Base-by-base conservation (phyloP, 768 basidiomycete genomes). In the Rhodotorula diobovata region DNA sequence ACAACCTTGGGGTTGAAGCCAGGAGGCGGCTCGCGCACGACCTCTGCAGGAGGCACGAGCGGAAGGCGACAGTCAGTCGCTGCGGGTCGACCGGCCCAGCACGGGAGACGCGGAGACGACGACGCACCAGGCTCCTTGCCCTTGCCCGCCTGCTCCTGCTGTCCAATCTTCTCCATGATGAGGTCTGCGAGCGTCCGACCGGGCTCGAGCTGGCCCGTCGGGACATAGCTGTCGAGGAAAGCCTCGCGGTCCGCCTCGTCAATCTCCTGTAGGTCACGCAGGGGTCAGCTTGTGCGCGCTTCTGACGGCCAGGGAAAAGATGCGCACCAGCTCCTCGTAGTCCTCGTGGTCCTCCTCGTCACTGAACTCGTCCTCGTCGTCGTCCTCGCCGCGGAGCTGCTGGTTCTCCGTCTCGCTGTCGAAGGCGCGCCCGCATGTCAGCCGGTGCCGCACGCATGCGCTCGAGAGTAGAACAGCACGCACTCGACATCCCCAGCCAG, bases 151-250 rank as follows among this genome's bases (percentile, higher is more conserved):
- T 84, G 80, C 72, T 88, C 87, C 21, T 83, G 84, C 67, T 84
- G 85, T 68, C 94, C 89, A 34, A 99, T 84, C 82, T 97, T 97
- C 35, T 90, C 85, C 79, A 99, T 91, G 69, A 98, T 99, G n/a
- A 98, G 84, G 79, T 99, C 96, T 41, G 96, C 96, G 41, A 99
- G 83, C 5, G 95, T 97, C 80, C 86, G 85, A 6, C 54, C 75
- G 10, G 66, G 61, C n/a, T 67, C 54, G 7, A 67, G 74, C 59
- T 74, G 68, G 25, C 74, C 90, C 23, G 87, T 81, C 50, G 92
- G 92, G 54, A 91, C 85, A 41, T 93, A 83, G 23, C 87, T 83
- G 76, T 97, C 93, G 46, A 99, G 83, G 1, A 92, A 87, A 74
- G 89, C 86, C 80, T 95, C 84, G 81, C 98, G 48, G 48, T 50